Evolutionary conservation across 129 eudicot species (phyloP).

Genomic region (Chrysanthemum seticuspe): DNA sequence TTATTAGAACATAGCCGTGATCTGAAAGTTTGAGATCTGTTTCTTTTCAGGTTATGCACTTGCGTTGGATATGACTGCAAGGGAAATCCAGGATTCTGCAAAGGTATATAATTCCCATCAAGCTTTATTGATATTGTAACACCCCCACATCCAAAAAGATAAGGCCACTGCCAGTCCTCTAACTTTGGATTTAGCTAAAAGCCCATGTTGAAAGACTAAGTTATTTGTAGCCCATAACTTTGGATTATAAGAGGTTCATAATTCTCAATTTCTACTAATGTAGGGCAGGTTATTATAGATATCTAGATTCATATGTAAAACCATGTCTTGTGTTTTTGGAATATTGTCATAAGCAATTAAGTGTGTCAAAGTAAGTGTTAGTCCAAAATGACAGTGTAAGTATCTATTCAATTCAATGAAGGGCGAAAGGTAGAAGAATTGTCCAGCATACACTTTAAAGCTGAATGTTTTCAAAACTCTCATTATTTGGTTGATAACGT

Average conservation of each 20-base stretch:
- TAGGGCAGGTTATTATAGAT: background rate
- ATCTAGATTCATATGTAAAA: constrained; percentile 20
- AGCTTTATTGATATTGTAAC: background rate
- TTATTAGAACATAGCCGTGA: constrained; percentile 12
- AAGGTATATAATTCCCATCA: constrained; percentile 48
- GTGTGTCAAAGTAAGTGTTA: background rate
- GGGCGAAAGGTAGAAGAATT: too few relatives aligned
- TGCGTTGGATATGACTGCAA: constrained; percentile 96
- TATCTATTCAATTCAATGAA: too few relatives aligned
- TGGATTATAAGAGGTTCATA: too few relatives aligned
- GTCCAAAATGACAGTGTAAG: too few relatives aligned
- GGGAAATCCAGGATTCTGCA: constrained; percentile 88
- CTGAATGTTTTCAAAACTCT: background rate
- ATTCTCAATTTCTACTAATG: too few relatives aligned
- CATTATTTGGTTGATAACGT: constrained; percentile 8
- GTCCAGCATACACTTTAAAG: background rate
- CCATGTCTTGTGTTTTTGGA: constrained; percentile 3
- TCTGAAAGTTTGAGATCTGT: constrained; percentile 8
- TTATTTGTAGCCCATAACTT: too few relatives aligned
- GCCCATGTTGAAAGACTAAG: too few relatives aligned
- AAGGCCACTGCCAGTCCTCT: too few relatives aligned
- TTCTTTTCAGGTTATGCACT: constrained; percentile 87
- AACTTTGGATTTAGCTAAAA: too few relatives aligned
- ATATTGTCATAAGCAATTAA: constrained; percentile 1
- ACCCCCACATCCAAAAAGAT: too few relatives aligned